Conservation (phyloP, 2,329 filamentous ascomycete species). For the Diaporthe vaccinii region DNA sequence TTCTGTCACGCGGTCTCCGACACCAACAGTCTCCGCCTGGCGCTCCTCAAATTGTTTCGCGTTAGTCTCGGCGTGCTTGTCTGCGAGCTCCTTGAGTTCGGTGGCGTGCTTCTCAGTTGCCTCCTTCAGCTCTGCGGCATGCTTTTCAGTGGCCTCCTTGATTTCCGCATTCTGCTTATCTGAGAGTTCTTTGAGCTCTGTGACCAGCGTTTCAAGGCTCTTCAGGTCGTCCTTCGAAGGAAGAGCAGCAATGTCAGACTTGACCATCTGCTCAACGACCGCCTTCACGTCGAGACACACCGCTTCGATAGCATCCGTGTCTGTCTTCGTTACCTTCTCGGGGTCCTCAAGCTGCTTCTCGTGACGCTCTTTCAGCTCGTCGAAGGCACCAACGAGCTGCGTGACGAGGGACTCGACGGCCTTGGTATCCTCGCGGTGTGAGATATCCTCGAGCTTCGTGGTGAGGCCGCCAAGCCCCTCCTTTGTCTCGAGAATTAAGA, state of each 20-base stretch:
- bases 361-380: conserved; percentile 77
- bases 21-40: conserved; percentile 83
- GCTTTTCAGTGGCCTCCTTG: conserved; percentile 34
- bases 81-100: conserved; percentile 74
- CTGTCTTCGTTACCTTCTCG: conserved; percentile 81
- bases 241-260: conserved; percentile 78
- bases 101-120: conserved; percentile 69
- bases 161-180: conserved; percentile 71
- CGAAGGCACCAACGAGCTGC: conserved; percentile 80
- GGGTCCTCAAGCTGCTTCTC: conserved; percentile 67
- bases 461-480: conserved; percentile 78
- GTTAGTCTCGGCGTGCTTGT: conserved; percentile 78
- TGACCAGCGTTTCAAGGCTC: conserved; percentile 76
- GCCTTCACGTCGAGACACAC: conserved; percentile 88
- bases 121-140: conserved; percentile 36
- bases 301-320: conserved; percentile 84
- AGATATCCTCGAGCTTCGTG: conserved; percentile 76
- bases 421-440: conserved; percentile 83
- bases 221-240: conserved; percentile 84
- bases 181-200: conserved; percentile 75
- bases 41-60: conserved; percentile 86
- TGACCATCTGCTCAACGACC: conserved; percentile 79
- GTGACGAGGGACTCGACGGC: conserved; percentile 83
- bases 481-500: conserved; percentile 78
- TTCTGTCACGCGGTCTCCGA: conserved; percentile 83